A percentile compares a stretch with the other conserved stretches of the same genome.
Evolutionary conservation across 345 rosid genomes (phyloP).

Genomic region (Syzygium jambos): DNA sequence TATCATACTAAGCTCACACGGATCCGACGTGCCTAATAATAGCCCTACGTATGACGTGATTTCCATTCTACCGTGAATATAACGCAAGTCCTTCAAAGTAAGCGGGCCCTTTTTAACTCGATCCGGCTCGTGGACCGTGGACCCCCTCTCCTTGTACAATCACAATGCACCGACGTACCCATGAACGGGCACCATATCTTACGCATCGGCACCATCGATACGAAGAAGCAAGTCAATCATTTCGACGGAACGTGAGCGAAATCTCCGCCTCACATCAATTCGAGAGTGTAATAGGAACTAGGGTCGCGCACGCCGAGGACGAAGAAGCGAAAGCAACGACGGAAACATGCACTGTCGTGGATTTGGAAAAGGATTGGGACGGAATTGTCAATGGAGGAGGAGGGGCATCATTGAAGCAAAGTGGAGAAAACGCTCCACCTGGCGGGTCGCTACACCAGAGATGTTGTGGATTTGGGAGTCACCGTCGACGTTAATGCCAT

Average conservation of each 20-base stretch:
- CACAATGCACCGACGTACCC: rapidly evolving
- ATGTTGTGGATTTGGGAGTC: neutral
- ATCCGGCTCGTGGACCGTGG: neutral
- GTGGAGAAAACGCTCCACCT: neutral
- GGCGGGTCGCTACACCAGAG: neutral
- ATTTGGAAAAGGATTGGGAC: neutral
- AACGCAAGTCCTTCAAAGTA: neutral
- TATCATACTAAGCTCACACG: no score
- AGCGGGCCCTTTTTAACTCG: neutral
- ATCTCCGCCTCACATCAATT: neutral
- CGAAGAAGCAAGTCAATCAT: neutral
- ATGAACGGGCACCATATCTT: neutral
- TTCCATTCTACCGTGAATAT: neutral
- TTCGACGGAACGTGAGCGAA: neutral
- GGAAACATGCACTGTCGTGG: neutral
- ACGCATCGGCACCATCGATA: neutral
- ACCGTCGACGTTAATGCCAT: neutral
- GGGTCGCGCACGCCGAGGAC: neutral
- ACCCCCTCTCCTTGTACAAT: neutral
- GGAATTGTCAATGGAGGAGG: neutral
- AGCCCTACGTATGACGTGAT: neutral
- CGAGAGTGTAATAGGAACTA: neutral
- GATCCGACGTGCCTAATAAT: neutral
- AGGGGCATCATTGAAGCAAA: neutral
- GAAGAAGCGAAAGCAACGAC: neutral